phyloP scores from a whole-genome alignment of 2,329 filamentous ascomycete species.

The Neonectria faginata region DNA sequence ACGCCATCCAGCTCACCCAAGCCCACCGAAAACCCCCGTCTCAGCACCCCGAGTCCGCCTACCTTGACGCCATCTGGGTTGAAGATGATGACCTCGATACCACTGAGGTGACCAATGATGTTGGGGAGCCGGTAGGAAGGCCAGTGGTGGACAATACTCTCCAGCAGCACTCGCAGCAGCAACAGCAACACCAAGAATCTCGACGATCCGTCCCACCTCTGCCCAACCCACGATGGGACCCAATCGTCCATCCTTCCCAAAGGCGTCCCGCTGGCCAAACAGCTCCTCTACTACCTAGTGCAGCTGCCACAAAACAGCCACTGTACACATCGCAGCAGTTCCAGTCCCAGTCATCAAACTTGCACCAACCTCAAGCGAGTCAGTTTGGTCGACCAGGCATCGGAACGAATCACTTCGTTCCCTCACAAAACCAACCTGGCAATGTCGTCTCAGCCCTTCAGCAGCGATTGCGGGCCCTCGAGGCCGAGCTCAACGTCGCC shows the following conservation, averaged over 20 bases:
- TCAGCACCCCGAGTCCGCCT: slow-evolving; percentile 41
- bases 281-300: slow-evolving; percentile 30
- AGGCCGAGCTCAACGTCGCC: slow-evolving; percentile 70
- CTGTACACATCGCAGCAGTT: slow-evolving; percentile 48
- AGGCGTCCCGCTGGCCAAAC: slow-evolving; percentile 32
- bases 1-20: slow-evolving; percentile 72
- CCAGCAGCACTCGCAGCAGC: slow-evolving; percentile 47
- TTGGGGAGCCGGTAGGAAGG: slow-evolving; percentile 54
- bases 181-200: slow-evolving; percentile 35
- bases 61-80: slow-evolving; percentile 57
- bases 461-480: slow-evolving; percentile 64
- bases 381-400: slow-evolving; percentile 56
- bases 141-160: slow-evolving; percentile 52
- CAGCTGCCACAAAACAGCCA: slow-evolving; percentile 36
- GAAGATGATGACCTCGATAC: slow-evolving; percentile 71
- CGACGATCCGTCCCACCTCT: slow-evolving; percentile 48
- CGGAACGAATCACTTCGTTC: slow-evolving; percentile 39
- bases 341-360: slow-evolving; percentile 45
- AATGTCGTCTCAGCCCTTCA: slow-evolving; percentile 61
- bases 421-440: slow-evolving; percentile 45
- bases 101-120: slow-evolving; percentile 65
- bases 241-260: slow-evolving; percentile 44
- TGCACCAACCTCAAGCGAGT: slow-evolving; percentile 51
- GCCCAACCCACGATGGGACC: slow-evolving; percentile 56
- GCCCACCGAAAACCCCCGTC: slow-evolving; percentile 42